Conservation (phyloP, 352 stramenopile genomes). For the Pythium myriotylum region DNA sequence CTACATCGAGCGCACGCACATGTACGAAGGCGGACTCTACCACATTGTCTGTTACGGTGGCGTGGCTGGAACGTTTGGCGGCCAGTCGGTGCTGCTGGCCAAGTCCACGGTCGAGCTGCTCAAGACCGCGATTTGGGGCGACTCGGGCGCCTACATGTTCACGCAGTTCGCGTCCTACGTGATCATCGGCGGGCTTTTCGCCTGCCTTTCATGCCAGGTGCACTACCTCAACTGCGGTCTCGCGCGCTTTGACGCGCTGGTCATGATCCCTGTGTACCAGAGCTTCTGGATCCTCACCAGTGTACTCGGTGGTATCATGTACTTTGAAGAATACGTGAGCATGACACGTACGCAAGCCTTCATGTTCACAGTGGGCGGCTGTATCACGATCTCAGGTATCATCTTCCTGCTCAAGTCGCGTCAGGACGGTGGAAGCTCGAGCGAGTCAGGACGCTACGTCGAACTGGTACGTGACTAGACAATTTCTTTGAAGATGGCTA, state of each 20-base stretch:
- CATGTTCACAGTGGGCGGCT: conserved; percentile 80
- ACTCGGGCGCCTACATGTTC: conserved; percentile 76
- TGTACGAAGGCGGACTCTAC: conserved; percentile 65
- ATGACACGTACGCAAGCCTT: conserved; percentile 77
- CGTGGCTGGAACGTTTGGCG: conserved; percentile 88
- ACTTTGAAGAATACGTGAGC: conserved; percentile 91
- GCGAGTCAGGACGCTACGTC: conserved; percentile 50
- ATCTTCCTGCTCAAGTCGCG: conserved; percentile 73
- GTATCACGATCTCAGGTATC: conserved; percentile 81
- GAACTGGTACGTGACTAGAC: conserved; percentile 56
- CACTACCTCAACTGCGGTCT: conserved; percentile 90
- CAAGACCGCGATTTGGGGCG: conserved; percentile 90
- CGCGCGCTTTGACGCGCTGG: conserved; percentile 86
- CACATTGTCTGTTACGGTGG: conserved; percentile 89
- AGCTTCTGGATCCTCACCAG: conserved; percentile 92
- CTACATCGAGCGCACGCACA: conserved; percentile 78
- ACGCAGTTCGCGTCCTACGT: conserved; percentile 77
- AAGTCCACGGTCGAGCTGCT: conserved; percentile 90
- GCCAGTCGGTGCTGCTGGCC: conserved; percentile 87
- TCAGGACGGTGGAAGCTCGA: conserved; percentile 25
- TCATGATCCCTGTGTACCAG: conserved; percentile 91
- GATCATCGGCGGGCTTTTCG: conserved; percentile 65
- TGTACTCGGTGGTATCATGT: conserved; percentile 91
- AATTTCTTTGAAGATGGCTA: conserved; percentile 1
- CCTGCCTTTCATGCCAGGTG: conserved; percentile 81